phyloP scores from a whole-genome alignment of 129 eudicot species.

The sunflower (Helianthus annuus) region HanXRQr2.0-SUNRISE NC_035445.2:121725525-121726024 shows the following conservation, averaged over 20 bases:
- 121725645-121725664: conserved; percentile 68
- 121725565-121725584: conserved; percentile 69
- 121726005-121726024: no score
- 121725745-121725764: not conserved
- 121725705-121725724: not conserved
- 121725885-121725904: no score
- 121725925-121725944: no score
- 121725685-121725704: not conserved
- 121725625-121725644: conserved; percentile 85
- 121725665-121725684: conserved; percentile 43
- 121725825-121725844: not conserved
- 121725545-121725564: conserved; percentile 74
- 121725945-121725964: no score
- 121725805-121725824: not conserved
- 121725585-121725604: conserved; percentile 56
- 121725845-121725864: not conserved
- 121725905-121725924: no score
- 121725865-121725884: no score
- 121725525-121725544: not conserved
- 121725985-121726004: no score
- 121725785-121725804: not conserved
- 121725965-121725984: no score
- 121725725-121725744: not conserved
- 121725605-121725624: conserved; percentile 51
- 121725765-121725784: not conserved